Conservation (phyloP, 1,139 yeast species). For the Kodamaea sp. region DNA sequence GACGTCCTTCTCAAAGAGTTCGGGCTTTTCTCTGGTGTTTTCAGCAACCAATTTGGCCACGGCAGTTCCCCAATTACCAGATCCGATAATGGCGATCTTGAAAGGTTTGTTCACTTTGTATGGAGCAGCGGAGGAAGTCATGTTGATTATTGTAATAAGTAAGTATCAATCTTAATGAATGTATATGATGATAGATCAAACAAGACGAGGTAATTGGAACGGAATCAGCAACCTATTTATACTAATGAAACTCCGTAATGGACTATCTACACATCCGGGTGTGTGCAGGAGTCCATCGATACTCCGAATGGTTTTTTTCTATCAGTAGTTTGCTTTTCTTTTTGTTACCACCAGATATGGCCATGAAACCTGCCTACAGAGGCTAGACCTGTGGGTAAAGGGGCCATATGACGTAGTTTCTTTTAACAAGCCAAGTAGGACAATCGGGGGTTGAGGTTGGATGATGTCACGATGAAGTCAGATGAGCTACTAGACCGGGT, state of each 20-base stretch:
- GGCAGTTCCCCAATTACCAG: constrained; percentile 94
- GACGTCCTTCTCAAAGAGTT: constrained; percentile 66
- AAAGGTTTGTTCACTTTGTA: constrained; percentile 43
- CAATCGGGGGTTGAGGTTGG: neutral
- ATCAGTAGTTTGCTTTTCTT: neutral
- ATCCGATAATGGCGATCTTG: constrained; percentile 66
- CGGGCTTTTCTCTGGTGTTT: constrained; percentile 68
- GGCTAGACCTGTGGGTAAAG: constrained; percentile 1
- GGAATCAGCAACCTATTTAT: constrained; percentile 6
- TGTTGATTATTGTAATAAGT: too few relatives aligned
- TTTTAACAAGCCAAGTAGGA: constrained; percentile 1
- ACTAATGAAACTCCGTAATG: constrained; percentile 1
- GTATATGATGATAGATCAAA: too few relatives aligned
- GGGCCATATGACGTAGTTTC: constrained; percentile 12
- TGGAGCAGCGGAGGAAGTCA: constrained; percentile 30
- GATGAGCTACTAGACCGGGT: too few relatives aligned
- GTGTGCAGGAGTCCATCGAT: constrained; percentile 7
- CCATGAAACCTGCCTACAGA: neutral
- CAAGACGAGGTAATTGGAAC: too few relatives aligned
- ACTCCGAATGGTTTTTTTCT: constrained; percentile 10
- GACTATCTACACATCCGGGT: neutral
- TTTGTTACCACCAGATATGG: constrained; percentile 1
- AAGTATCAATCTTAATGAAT: constrained; percentile 1
- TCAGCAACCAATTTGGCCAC: constrained; percentile 93
- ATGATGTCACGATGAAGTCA: constrained; percentile 11